Evolutionary conservation across 345 rosid genomes (phyloP).

Genomic region (Arabidopsis suecica): DNA sequence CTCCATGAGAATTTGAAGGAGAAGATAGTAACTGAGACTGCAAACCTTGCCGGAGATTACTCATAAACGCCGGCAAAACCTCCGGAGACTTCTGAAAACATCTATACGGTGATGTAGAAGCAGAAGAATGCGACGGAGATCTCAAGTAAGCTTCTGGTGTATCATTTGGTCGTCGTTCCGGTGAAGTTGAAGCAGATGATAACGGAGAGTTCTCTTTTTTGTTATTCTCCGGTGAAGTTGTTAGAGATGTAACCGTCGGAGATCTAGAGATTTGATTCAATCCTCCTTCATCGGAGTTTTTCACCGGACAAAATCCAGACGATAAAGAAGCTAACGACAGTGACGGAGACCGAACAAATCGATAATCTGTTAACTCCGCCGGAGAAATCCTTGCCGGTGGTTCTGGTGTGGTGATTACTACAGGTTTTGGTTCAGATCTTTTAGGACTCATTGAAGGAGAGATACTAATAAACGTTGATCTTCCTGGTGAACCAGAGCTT

Average conservation of each 20-base stretch:
- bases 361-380: conserved; percentile 30
- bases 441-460: conserved; percentile 77
- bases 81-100: conserved; percentile 42
- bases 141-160: conserved; percentile 43
- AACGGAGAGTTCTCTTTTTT: conserved; percentile 42
- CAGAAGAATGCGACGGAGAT: conserved; percentile 54
- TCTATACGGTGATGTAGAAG: conserved; percentile 49
- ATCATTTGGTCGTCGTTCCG: conserved; percentile 46
- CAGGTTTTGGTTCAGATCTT: conserved; percentile 60
- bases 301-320: conserved; percentile 42
- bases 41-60: conserved; percentile 45
- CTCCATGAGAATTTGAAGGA: conserved; percentile 46
- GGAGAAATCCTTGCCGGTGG: conserved; percentile 38
- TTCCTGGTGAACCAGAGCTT: conserved; percentile 70
- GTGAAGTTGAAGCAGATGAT: conserved; percentile 55
- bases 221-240: conserved; percentile 56
- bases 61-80: conserved; percentile 39
- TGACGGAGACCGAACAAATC: conserved; percentile 47
- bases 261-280: conserved; percentile 50
- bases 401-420: conserved; percentile 34
- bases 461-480: conserved; percentile 80
- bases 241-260: conserved; percentile 50
- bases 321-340: conserved; percentile 49
- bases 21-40: conserved; percentile 48
- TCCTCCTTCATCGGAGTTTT: conserved; percentile 43